Evolutionary conservation across 306 rosid genomes (phyloP).

Genomic region (Myrica gale): DNA sequence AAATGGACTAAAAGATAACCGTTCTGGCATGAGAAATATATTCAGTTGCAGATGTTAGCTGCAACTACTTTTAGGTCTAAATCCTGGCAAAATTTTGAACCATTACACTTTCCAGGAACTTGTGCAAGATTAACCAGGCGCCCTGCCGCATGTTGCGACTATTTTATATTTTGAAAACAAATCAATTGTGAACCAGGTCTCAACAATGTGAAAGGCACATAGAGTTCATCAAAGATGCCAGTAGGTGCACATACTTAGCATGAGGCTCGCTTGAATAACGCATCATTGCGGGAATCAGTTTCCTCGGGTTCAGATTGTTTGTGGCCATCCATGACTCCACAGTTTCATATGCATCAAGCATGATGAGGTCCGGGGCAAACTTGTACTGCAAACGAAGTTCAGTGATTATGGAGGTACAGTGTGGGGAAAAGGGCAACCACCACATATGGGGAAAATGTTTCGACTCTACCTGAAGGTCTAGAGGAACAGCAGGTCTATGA

Average conservation of each 20-base stretch:
- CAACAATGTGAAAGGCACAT: conserved; percentile 13
- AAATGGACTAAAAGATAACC: background rate
- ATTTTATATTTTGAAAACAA: background rate
- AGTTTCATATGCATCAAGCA: conserved; percentile 98
- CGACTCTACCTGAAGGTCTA: conserved; percentile 75
- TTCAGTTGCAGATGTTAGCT: background rate
- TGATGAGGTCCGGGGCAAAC: conserved; percentile 93
- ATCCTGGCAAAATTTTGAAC: background rate
- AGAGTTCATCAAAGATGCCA: conserved; percentile 30
- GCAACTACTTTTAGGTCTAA: background rate
- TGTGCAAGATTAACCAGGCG: conserved; percentile 1
- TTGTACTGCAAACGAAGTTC: conserved; percentile 61
- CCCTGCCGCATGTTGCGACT: background rate
- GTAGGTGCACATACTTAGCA: conserved; percentile 64
- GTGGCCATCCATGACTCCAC: conserved; percentile 98
- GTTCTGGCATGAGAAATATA: background rate
- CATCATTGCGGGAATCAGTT: conserved; percentile 99
- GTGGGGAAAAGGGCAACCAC: conserved; percentile 6
- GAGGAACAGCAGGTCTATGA: conserved; percentile 73
- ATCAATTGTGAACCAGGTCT: conserved; percentile 20
- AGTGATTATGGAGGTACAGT: conserved; percentile 15
- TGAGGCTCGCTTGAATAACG: conserved; percentile 98
- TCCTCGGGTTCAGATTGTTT: conserved; percentile 86
- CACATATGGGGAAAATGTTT: conserved; percentile 14
- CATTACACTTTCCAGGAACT: background rate